A percentile compares a stretch with the other conserved stretches of the same genome.
Conservation (phyloP, 768 basidiomycete genomes). For the Wakefieldia striispora region DNA sequence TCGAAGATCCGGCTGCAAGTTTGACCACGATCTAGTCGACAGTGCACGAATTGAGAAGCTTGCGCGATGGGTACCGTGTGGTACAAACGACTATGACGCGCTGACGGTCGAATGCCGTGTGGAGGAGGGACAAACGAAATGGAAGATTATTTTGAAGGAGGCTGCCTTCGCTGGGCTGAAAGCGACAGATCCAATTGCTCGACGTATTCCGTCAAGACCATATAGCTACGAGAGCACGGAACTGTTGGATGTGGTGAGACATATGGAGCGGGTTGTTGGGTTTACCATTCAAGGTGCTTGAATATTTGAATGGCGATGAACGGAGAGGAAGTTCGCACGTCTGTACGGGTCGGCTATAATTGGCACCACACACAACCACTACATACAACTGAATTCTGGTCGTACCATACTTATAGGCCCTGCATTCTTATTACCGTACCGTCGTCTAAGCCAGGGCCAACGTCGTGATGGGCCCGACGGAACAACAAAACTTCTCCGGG, state of each 20-base stretch:
- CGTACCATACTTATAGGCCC: no score
- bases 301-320: no score
- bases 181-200: slow-evolving; percentile 10
- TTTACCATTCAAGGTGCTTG: neutral
- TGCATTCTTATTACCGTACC: neutral
- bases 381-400: no score
- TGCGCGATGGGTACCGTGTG: slow-evolving; percentile 4
- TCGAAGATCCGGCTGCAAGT: slow-evolving; percentile 9
- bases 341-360: no score
- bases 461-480: slow-evolving; percentile 34
- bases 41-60: slow-evolving; percentile 11
- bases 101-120: slow-evolving; percentile 18
- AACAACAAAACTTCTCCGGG: slow-evolving; percentile 83
- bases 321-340: no score
- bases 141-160: slow-evolving; percentile 17
- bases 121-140: slow-evolving; percentile 7
- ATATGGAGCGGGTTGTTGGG: slow-evolving; percentile 11
- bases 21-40: slow-evolving; percentile 19
- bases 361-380: no score
- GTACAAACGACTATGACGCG: slow-evolving; percentile 1
- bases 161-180: slow-evolving; percentile 7
- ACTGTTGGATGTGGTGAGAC: slow-evolving; percentile 16
- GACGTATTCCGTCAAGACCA: slow-evolving; percentile 7
- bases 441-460: neutral
- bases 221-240: slow-evolving; percentile 12